A percentile compares a stretch with the other conserved stretches of the same genome.
These are phyloP conservation scores for Caryopteris hybrid DNA, from an alignment of 305 asterid species.

Conservation along the genomic window DNA sequence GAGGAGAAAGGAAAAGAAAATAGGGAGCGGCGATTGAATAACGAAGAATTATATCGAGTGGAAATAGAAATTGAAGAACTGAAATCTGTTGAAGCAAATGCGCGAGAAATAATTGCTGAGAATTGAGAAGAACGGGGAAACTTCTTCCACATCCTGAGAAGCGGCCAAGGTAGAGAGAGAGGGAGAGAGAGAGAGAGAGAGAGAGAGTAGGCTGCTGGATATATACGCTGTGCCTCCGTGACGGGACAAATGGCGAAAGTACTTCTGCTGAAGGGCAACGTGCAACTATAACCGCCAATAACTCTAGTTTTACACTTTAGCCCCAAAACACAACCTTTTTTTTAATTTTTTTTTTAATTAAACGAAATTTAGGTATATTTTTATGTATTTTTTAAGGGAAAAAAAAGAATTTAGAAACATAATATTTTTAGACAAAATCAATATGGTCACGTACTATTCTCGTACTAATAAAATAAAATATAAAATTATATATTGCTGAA, in stretches of 20 bases:
- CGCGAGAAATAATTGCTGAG: slow-evolving; percentile 22
- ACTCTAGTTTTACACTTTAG: too few species aligned
- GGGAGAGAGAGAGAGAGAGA: not conserved
- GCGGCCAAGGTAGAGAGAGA: not conserved
- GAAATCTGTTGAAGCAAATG: slow-evolving; percentile 10
- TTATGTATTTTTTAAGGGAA: too few species aligned
- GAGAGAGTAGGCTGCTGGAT: slow-evolving; percentile 6
- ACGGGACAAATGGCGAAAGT: not conserved
- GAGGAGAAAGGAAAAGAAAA: slow-evolving; percentile 21
- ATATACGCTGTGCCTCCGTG: slow-evolving; percentile 17
- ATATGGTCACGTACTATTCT: too few species aligned
- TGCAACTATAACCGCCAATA: too few species aligned
- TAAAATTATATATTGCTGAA: too few species aligned
- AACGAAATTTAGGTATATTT: too few species aligned
- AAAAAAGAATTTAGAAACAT: too few species aligned
- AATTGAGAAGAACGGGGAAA: slow-evolving; percentile 21
- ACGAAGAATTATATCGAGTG: slow-evolving; percentile 6
- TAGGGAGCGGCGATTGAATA: not conserved
- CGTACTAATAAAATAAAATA: too few species aligned
- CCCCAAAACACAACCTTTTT: too few species aligned
- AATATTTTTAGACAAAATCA: too few species aligned
- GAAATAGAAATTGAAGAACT: slow-evolving; percentile 20
- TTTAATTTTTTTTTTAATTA: too few species aligned
- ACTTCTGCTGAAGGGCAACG: too few species aligned
- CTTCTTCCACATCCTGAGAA: slow-evolving; percentile 48